Conservation (phyloP, 2,329 filamentous ascomycete species). For the Microdochium paspali region DNA sequence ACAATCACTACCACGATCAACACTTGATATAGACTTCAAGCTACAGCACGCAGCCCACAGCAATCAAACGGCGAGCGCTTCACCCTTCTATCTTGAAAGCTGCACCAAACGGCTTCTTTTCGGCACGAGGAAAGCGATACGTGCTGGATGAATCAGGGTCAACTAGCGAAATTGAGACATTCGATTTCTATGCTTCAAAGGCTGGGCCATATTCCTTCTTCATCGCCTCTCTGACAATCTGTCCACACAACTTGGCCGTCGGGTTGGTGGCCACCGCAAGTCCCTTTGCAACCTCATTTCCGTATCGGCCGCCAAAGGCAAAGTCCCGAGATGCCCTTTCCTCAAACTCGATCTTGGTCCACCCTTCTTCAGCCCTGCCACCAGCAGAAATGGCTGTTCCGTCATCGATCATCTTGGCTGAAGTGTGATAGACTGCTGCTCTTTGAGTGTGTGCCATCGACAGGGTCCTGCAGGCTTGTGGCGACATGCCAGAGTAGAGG, state of each 20-base stretch:
- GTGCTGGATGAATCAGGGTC: background rate
- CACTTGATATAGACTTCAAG: too few species aligned
- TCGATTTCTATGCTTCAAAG: constrained; percentile 25
- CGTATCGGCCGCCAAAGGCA: constrained; percentile 53
- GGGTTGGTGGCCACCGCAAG: constrained; percentile 58
- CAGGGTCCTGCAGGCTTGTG: constrained; percentile 55
- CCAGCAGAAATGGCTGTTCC: constrained; percentile 25
- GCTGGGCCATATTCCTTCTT: constrained; percentile 55
- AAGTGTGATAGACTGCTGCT: constrained; percentile 53
- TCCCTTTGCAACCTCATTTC: constrained; percentile 55
- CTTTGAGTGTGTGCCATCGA: constrained; percentile 65
- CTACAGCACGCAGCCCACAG: too few species aligned
- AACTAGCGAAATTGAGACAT: background rate
- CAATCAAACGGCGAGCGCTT: too few species aligned
- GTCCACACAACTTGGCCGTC: constrained; percentile 59
- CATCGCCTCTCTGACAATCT: constrained; percentile 62
- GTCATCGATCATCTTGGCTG: constrained; percentile 38
- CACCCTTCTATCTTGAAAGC: too few species aligned
- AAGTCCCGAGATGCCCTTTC: constrained; percentile 54
- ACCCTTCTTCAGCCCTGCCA: constrained; percentile 33
- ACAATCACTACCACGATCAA: too few species aligned
- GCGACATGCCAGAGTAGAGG: constrained; percentile 45
- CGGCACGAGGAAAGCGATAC: background rate
- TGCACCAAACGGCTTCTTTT: background rate
- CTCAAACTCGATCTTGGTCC: constrained; percentile 48